A percentile compares a stretch with the other conserved stretches of the same genome.
Conservation (phyloP, 2,329 filamentous ascomycete genomes). For the Monosporascus sp. region DNA sequence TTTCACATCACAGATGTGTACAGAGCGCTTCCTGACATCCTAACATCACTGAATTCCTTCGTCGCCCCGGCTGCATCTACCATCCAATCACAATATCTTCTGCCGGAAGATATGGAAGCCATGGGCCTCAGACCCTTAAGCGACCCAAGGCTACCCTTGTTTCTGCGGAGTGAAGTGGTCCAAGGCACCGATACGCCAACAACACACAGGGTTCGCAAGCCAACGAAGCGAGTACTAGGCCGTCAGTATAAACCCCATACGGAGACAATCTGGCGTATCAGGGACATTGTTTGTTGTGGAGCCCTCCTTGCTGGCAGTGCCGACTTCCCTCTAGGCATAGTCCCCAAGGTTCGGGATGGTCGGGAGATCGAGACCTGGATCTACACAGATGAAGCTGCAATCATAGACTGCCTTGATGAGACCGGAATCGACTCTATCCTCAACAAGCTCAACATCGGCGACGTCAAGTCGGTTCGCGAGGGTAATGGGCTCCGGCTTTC, state of each 20-base stretch:
- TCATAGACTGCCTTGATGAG: conserved; percentile 10
- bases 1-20: conserved; percentile 41
- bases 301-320: conserved; percentile 39
- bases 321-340: conserved; percentile 32
- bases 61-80: conserved; percentile 30
- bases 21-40: conserved; percentile 37
- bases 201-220: conserved; percentile 35
- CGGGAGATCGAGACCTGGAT: conserved; percentile 19
- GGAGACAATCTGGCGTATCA: conserved; percentile 39
- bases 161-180: conserved; percentile 18
- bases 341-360: conserved; percentile 10
- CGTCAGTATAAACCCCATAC: conserved; percentile 25
- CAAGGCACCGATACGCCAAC: conserved; percentile 14
- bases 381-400: conserved; percentile 14
- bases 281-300: conserved; percentile 44
- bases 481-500: conserved; percentile 1
- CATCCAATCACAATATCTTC: conserved; percentile 40
- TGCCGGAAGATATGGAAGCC: conserved; percentile 40
- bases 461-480: conserved; percentile 6
- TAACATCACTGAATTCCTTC: conserved; percentile 45
- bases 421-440: conserved; percentile 16
- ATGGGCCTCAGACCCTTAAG: conserved; percentile 23
- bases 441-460: conserved; percentile 15
- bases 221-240: conserved; percentile 28
- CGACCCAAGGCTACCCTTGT: conserved; percentile 21